Evolutionary conservation across 75 land plant species (phyloP), one percentile per base, ranked within the genome.

Genomic region (Selaginella tamariscina): DNA sequence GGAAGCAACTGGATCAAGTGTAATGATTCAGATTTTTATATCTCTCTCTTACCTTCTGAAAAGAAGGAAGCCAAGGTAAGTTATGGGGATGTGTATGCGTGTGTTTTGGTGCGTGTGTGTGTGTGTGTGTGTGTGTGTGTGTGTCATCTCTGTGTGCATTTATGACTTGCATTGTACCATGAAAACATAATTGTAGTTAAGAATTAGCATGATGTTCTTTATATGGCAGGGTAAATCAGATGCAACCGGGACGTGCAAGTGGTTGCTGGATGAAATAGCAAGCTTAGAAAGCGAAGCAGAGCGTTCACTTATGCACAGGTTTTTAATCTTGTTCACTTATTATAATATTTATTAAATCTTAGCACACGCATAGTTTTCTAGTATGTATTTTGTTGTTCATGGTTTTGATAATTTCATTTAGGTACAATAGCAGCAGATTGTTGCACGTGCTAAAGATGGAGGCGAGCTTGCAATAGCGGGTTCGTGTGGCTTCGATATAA

Each of bases 271-370:
- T 64, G 87, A 69, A 54, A 89, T 95, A 55, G 97, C 97, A 32
- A 79, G 78, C 20, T 24, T 77, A 69, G 99, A 95, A 74, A 76
- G 80, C 77, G 99, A 95, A 30, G 99, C 99, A 21, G 75, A 95
- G 72, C 96, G 83, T 67, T 95, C 99, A 32, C 77, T 95, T 32
- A 95, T 95, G 99, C 99, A 95, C 64, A 81, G 99, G 99, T 90
- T 27, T n/a, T 65, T 77, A 24, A 2, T 23, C 21, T 2, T 29
- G 23, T 24, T 69, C 13, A 27, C 20, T 18, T 56, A 29, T 56
- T 67, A n/a, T n/a, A n/a, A n/a, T n/a, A n/a, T n/a, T n/a, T n/a
- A n/a, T n/a, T n/a, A n/a, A n/a, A n/a, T n/a, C n/a, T n/a, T n/a
- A n/a, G n/a, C n/a, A n/a, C n/a, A n/a, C n/a, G n/a, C n/a, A n/a